phyloP scores from a whole-genome alignment of 176 grass and related monocot genomes.

The Zizania latifolia region DNA sequence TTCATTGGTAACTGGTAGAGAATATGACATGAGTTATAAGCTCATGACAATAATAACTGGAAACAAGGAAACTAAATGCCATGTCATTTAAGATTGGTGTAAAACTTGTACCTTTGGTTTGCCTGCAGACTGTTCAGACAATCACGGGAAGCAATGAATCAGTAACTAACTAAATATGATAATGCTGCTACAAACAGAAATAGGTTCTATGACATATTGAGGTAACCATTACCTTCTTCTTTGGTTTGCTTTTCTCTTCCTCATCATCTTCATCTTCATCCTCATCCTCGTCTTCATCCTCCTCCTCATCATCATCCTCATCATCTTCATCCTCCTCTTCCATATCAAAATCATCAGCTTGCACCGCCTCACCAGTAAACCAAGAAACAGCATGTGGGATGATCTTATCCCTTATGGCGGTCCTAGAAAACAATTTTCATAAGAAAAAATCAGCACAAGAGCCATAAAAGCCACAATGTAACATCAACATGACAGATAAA shows the following conservation, averaged over 20 bases:
- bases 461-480: neutral
- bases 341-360: conserved; percentile 54
- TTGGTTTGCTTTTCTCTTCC: conserved; percentile 46
- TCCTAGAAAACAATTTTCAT: conserved; percentile 25
- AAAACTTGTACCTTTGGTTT: conserved; percentile 25
- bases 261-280: conserved; percentile 37
- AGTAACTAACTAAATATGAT: neutral
- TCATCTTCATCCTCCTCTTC: conserved; percentile 47
- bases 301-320: neutral
- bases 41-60: neutral
- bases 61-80: neutral
- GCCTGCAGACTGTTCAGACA: conserved; percentile 1
- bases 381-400: conserved; percentile 90
- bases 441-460: neutral
- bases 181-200: neutral
- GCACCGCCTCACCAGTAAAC: conserved; percentile 76
- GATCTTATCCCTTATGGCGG: conserved; percentile 89
- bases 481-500: neutral
- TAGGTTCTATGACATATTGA: neutral
- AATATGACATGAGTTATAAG: conserved; percentile 7
- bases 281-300: neutral
- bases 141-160: conserved; percentile 14
- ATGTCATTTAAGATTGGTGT: neutral
- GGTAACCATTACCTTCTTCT: conserved; percentile 38
- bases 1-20: conserved; percentile 33